A percentile compares a stretch with the other conserved stretches of the same genome.
phyloP scores from a whole-genome alignment of 1,139 yeast genomes.

The Yamadazyma sp. region DNA sequence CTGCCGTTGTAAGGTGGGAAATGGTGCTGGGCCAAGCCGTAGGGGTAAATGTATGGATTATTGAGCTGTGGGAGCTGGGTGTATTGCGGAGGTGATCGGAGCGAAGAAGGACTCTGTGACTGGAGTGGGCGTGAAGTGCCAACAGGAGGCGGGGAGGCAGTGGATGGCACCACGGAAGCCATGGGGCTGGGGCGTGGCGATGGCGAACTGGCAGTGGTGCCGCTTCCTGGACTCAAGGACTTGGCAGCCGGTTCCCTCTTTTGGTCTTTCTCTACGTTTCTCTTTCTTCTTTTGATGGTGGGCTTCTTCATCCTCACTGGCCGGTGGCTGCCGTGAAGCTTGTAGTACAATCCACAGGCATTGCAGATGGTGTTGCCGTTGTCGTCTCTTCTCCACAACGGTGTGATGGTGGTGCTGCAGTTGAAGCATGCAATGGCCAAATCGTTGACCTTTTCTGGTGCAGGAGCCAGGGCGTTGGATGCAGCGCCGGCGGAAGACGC shows the following conservation, averaged over 20 bases:
- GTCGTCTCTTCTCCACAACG: slow-evolving; percentile 84
- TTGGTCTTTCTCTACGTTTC: slow-evolving; percentile 31
- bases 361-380: slow-evolving; percentile 82
- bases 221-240: not conserved
- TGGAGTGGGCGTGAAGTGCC: not conserved
- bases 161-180: not conserved
- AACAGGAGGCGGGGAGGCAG: not conserved
- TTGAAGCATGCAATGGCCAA: slow-evolving; percentile 76
- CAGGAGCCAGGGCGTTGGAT: slow-evolving; percentile 1
- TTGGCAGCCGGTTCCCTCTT: not conserved
- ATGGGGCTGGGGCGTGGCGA: not conserved
- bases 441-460: slow-evolving; percentile 28
- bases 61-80: slow-evolving; percentile 1
- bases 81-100: not conserved
- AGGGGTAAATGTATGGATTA: slow-evolving; percentile 7
- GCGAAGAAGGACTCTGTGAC: slow-evolving; percentile 4
- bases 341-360: slow-evolving; percentile 82
- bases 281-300: slow-evolving; percentile 72
- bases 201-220: not conserved
- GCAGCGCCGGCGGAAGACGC: too few relatives aligned
- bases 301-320: slow-evolving; percentile 75
- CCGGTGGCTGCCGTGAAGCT: slow-evolving; percentile 75
- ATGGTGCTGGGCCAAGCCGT: slow-evolving; percentile 18
- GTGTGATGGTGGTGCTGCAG: slow-evolving; percentile 83
- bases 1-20: slow-evolving; percentile 40